These are phyloP conservation scores for Cymbopogon flexuosus DNA, from an alignment of 202 grass and related monocot genomes.

Conservation along the genomic window DNA sequence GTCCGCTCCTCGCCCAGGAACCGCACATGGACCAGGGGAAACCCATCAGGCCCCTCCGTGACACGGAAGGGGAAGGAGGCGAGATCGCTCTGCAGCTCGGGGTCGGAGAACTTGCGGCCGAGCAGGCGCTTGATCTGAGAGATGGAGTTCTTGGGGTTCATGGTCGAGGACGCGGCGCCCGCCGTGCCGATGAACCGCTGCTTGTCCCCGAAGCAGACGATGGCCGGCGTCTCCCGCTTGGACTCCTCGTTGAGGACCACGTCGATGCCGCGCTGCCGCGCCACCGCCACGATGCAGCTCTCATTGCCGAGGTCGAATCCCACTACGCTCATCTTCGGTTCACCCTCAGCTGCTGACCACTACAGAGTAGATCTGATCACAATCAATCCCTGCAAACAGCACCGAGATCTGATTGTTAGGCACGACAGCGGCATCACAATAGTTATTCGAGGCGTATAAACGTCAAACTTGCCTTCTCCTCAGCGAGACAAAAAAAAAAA, in stretches of 20 bases:
- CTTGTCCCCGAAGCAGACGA: slow-evolving; percentile 97
- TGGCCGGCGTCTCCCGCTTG: slow-evolving; percentile 68
- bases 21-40: slow-evolving; percentile 61
- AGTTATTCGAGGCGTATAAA: not conserved
- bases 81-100: slow-evolving; percentile 67
- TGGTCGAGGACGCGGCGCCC: slow-evolving; percentile 65
- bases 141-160: slow-evolving; percentile 91
- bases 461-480: not conserved
- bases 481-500: not conserved
- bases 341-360: not conserved
- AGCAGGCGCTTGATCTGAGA: slow-evolving; percentile 93
- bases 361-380: slow-evolving; percentile 7
- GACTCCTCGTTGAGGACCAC: slow-evolving; percentile 94
- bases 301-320: slow-evolving; percentile 95
- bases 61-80: slow-evolving; percentile 63
- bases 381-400: slow-evolving; percentile 1
- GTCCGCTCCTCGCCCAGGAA: slow-evolving; percentile 57
- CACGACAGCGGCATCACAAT: not conserved
- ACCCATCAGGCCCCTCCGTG: slow-evolving; percentile 62
- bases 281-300: slow-evolving; percentile 90
- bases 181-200: slow-evolving; percentile 86
- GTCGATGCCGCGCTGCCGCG: slow-evolving; percentile 85
- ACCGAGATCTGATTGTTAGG: not conserved
- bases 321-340: slow-evolving; percentile 72
- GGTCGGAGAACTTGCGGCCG: slow-evolving; percentile 69